Conservation (phyloP, 371 early-diverging fungal species). For the Mortierella sp. region DNA sequence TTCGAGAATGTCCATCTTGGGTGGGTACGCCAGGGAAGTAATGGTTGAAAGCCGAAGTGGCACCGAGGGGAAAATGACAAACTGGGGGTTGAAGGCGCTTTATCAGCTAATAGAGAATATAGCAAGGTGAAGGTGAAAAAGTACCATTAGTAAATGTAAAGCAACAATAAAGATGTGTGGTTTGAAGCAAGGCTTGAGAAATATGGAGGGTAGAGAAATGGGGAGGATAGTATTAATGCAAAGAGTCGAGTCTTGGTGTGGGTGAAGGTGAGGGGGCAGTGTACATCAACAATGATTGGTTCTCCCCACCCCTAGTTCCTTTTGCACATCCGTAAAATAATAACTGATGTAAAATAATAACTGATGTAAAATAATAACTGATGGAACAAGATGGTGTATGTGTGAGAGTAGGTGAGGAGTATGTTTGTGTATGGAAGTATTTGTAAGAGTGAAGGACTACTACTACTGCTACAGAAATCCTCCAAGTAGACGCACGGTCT, state of each 20-base stretch:
- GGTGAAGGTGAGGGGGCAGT: too few species aligned
- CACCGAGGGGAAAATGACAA: conserved; percentile 67
- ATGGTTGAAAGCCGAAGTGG: conserved; percentile 30
- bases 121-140: neutral
- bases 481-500: conserved; percentile 9
- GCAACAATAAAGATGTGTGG: neutral
- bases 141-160: neutral
- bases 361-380: too few species aligned
- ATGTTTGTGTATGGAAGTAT: neutral
- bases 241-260: too few species aligned
- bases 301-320: too few species aligned
- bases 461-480: neutral
- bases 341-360: too few species aligned
- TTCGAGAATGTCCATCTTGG: conserved; percentile 72
- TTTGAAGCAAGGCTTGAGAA: neutral
- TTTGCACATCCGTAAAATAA: too few species aligned
- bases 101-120: neutral
- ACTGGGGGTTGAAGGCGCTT: conserved; percentile 17
- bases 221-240: too few species aligned
- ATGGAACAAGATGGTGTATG: too few species aligned
- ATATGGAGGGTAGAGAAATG: too few species aligned
- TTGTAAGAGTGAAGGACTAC: neutral
- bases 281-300: too few species aligned
- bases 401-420: too few species aligned
- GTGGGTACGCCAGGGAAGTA: conserved; percentile 21